Conservation (phyloP, 345 rosid species). For the Erodium maritimum region DNA sequence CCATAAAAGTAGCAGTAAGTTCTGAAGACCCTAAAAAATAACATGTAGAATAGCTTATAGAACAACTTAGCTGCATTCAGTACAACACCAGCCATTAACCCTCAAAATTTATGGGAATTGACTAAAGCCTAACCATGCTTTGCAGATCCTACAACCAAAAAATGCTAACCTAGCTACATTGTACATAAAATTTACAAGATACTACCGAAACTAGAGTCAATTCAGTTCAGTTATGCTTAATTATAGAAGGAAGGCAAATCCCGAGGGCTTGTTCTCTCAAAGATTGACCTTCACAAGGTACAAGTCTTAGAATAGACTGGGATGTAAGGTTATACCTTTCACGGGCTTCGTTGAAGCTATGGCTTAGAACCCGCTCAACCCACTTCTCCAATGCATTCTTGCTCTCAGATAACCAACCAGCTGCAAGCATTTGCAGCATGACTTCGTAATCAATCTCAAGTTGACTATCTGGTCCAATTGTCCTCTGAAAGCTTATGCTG, state of each 20-base stretch:
- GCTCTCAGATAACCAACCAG: constrained; percentile 32
- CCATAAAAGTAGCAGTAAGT: too few species aligned
- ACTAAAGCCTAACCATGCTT: neutral
- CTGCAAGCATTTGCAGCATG: constrained; percentile 39
- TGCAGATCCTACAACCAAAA: neutral
- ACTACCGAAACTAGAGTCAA: neutral
- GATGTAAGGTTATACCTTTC: constrained; percentile 12
- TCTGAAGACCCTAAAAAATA: too few species aligned
- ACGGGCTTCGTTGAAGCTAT: constrained; percentile 32
- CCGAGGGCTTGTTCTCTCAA: constrained; percentile 27
- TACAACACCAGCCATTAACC: neutral
- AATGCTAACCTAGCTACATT: constrained; percentile 7
- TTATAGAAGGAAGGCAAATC: constrained; percentile 33
- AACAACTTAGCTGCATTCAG: neutral
- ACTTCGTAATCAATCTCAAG: constrained; percentile 44
- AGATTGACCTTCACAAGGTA: constrained; percentile 16
- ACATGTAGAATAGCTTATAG: too few species aligned
- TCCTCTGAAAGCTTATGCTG: constrained; percentile 17
- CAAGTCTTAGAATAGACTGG: constrained; percentile 26
- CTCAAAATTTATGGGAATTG: neutral
- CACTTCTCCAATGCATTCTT: constrained; percentile 33
- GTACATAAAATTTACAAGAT: constrained; percentile 19
- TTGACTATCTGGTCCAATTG: constrained; percentile 25
- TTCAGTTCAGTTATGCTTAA: constrained; percentile 13
- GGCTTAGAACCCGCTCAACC: constrained; percentile 36